Evolutionary conservation across 148 eudicot species (phyloP).

Genomic region (Silene conica): DNA sequence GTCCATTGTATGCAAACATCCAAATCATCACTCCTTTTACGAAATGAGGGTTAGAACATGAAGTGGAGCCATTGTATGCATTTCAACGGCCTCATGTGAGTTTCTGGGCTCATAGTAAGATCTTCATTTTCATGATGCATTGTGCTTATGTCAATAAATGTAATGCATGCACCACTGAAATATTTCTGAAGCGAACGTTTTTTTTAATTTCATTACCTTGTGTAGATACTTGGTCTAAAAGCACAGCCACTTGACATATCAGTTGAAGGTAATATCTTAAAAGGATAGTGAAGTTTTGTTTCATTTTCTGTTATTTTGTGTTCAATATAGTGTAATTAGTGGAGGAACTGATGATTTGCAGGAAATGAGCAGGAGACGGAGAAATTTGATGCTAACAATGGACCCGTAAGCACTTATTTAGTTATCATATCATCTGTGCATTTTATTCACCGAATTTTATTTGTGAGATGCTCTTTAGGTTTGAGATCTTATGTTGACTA

Average conservation of each 20-base stretch:
- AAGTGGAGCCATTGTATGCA: no score
- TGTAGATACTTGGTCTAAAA: conserved; percentile 32
- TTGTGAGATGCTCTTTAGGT: neutral
- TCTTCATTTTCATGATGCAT: neutral
- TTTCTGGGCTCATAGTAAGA: neutral
- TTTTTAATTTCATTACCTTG: neutral
- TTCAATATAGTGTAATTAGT: neutral
- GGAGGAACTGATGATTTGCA: conserved; percentile 18
- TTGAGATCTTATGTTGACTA: no score
- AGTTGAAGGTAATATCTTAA: conserved; percentile 31
- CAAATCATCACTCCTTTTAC: no score
- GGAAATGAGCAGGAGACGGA: conserved; percentile 20
- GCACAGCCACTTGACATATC: conserved; percentile 10
- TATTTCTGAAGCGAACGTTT: neutral
- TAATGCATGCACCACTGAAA: neutral
- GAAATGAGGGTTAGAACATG: no score
- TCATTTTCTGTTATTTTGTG: neutral
- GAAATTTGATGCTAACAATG: neutral
- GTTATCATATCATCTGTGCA: neutral
- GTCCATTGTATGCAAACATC: no score
- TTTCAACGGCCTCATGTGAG: no score
- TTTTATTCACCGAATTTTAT: neutral
- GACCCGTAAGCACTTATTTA: conserved; percentile 1
- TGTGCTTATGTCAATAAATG: neutral
- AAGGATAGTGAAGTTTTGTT: neutral